These are phyloP conservation scores for Mucor mucedo DNA, from an alignment of 371 early-diverging fungal genomes.

Conservation along the genomic window DNA sequence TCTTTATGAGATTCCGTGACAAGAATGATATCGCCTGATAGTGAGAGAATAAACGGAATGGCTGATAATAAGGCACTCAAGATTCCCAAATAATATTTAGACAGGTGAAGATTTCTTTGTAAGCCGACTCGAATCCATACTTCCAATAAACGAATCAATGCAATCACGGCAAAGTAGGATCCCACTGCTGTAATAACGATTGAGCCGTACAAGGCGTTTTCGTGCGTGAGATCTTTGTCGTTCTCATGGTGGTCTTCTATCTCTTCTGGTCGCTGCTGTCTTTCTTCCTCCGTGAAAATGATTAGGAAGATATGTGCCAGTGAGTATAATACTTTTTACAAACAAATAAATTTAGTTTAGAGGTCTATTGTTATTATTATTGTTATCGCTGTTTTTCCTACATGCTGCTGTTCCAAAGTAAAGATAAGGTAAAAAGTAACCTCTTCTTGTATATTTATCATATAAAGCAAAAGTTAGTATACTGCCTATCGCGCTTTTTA, in stretches of 20 bases:
- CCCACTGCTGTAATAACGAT: constrained; percentile 14
- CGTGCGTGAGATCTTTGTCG: constrained; percentile 7
- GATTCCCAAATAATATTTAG: neutral
- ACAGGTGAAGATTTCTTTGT: constrained; percentile 3
- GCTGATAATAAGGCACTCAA: neutral
- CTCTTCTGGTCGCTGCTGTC: neutral
- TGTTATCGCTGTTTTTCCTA: neutral
- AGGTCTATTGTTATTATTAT: too few species aligned
- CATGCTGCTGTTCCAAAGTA: constrained; percentile 24
- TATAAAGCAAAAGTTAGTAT: constrained; percentile 10
- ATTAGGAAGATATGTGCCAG: constrained; percentile 15
- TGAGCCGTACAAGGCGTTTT: constrained; percentile 9
- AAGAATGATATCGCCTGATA: constrained; percentile 12
- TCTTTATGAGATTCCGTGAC: constrained; percentile 7
- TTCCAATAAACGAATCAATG: constrained; percentile 10
- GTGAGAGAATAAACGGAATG: constrained; percentile 6
- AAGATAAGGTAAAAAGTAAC: constrained; percentile 20
- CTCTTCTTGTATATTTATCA: constrained; percentile 18
- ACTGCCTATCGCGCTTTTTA: constrained; percentile 8
- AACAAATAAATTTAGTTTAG: neutral
- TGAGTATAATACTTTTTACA: constrained; percentile 14
- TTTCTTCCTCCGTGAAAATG: constrained; percentile 20
- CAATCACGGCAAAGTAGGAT: constrained; percentile 14
- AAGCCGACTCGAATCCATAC: constrained; percentile 12
- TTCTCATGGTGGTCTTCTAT: neutral